Base-by-base conservation (phyloP, 495 filamentous ascomycete species). In the Penicillium cosmopolitanum region DNA sequence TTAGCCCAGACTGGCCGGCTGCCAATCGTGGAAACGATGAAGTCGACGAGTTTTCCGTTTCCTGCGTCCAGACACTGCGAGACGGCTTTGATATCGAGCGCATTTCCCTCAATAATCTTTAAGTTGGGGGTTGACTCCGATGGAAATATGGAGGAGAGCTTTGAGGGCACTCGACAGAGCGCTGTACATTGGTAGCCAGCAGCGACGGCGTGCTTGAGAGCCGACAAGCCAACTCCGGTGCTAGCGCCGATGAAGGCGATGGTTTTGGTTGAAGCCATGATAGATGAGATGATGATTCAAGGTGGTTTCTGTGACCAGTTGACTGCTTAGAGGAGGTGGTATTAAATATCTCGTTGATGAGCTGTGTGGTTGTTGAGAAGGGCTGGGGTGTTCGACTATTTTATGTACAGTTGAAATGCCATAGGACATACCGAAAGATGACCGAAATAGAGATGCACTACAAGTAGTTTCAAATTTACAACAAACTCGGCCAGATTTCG, bases 131-230 rank as follows among this genome's bases (percentile, higher is more conserved):
- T 64, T 42, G 50, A 68, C 25, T 47, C 80, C 50, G 44, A 62
- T 50, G 58, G 64, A 50, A 84, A 73, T 23, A 80, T 60, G 23
- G 66, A 67, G 56, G 67, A 71, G 57, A 92, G 86, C 67, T 87
- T 90, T 47, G 78, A 61, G 4, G 89, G 86, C 3, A 77, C 84
- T 23, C 89, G 86, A 58, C 77, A 86, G 7, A 87, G 79, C 18
- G 85, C 79, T 25, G 65, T 64, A 55, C 72, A 77, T 48, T 70
- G 67, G 57, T 85, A 79, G 47, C 81, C 80, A 2, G 78, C 76
- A 11, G 77, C 72, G 44, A 89, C 78, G 9, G 79, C 67, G 42
- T 73, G 73, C 9, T 74, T 75, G 25, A 87, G 79, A 43, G 79
- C 77, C 42, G 78, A 63, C 10, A 78, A 62, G 16, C 73, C 73